Evolutionary conservation across 169 alveolate species (phyloP), one percentile per base, ranked within the genome.

Genomic region (Cryptosporidium parvum): DNA sequence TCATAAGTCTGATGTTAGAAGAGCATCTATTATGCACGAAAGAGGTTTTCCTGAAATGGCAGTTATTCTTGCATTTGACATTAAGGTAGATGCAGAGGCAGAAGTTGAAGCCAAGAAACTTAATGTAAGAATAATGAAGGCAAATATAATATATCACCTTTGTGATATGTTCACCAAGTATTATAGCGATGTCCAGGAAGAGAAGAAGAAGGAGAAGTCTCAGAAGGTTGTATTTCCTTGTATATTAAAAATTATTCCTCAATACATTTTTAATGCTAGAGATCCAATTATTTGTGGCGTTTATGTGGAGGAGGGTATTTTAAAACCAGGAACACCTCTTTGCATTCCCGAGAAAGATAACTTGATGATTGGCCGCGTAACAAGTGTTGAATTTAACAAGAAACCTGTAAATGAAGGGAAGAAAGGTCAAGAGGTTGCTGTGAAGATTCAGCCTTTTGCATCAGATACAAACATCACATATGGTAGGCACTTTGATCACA

Each of bases 131-230:
- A 97, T 98, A 51, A 96, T 98, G 95, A 94, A 97, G 29, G 99
- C 99, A 51, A 99, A 99, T 84, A 98, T 99, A 85, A 99, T 99
- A 62, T 99, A 99, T 94, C 99, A 99, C 91, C 96, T 99, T 72
- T 97, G 97, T 84, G 99, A 98, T 94, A 94, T 95, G 72, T 99
- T 97, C 92, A 96, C 97, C 8, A 97, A 94, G 59, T 97, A 97
- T 94, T 95, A 97, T 86, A 94, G 96, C 86, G 96, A 97, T 85
- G 92, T 96, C 68, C 96, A 94, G 80, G 98, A 96, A 69, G 97
- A 96, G 95, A 96, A 93, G 92, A 96, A 93, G 96, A 94, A 87
- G 91, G 94, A 59, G 35, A 70, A 75, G 71, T 86, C 69, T 21
- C 85, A 70, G 73, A 92, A 93, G 31, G 99, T 97, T 21, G 97